Evolutionary conservation across 2,329 filamentous ascomycete species (phyloP), one percentile per base, ranked within the genome.

Genomic region (Penicillium sp.): DNA sequence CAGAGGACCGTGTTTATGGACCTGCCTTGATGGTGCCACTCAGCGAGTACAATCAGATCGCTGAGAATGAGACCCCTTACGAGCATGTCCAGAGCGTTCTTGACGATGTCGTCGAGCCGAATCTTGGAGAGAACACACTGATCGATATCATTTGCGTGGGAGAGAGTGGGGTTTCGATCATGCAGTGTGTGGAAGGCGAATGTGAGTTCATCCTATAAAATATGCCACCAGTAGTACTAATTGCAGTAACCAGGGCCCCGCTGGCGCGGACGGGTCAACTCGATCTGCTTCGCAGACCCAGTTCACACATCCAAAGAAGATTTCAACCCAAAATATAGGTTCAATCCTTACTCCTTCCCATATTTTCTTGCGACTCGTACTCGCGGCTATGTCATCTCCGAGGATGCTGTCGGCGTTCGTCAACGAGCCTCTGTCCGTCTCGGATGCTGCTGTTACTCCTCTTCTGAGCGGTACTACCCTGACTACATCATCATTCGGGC

Each of bases 141-240:
- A 55, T 94, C 13, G 80, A 88, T 55, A 58, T 95, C 20, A 70
- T 95, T 32, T 85, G 76, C 1, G 66, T 92, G 11, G 79, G 82
- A 1, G 78, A 84, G 37, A 80, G 79, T 3, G 80, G 79, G 0
- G 72, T 80, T 20, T 65, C 71, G 1, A 67, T 79, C 0, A 61
- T 81, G 17, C 54, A 64, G 10, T 81, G 83, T 45, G 67, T 92
- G 7, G 72, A 79, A 23, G 48, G 71, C 2, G 57, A 75, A 7
- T 69, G 68, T 59, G 72, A 67, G 56, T 82, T 3, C 20, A 12
- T 20, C 9, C 13, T 13, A 14, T 15, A 15, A 20, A 8, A 8
- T 14, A 7, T 2, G n/a, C 18, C 26, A 6, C 15, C 6, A 3
- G 15, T 23, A 10, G 34, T 15, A 43, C 22, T 27, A 33, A 30